Evolutionary conservation across 176 grass and related monocot genomes (phyloP).

Genomic region (Canna indica): DNA sequence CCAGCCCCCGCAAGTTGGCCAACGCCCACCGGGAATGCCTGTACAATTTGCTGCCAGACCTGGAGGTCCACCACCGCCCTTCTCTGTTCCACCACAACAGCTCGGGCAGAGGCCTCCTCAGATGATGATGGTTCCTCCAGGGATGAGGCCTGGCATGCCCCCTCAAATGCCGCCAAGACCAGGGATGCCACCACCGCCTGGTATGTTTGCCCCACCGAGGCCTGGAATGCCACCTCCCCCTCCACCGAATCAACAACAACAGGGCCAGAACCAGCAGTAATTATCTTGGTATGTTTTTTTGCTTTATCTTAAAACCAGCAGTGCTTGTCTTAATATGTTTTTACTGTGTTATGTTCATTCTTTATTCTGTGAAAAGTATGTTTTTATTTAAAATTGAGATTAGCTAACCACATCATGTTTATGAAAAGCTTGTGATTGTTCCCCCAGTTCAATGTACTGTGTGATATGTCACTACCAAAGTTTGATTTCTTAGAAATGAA

Average conservation of each 20-base stretch:
- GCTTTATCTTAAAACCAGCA: not conserved
- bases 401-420: too few relatives aligned
- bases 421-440: too few relatives aligned
- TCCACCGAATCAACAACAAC: conserved; percentile 62
- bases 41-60: conserved; percentile 61
- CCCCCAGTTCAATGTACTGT: too few relatives aligned
- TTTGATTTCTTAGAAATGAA: too few relatives aligned
- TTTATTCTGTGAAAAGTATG: too few relatives aligned
- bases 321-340: too few relatives aligned
- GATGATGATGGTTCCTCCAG: conserved; percentile 22
- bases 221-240: conserved; percentile 76
- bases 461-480: too few relatives aligned
- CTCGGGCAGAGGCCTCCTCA: conserved; percentile 55
- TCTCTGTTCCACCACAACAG: conserved; percentile 51
- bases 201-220: conserved; percentile 54
- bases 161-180: conserved; percentile 43
- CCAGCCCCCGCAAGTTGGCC: conserved; percentile 19
- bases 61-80: conserved; percentile 44
- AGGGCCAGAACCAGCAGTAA: conserved; percentile 65
- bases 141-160: conserved; percentile 37
- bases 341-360: too few relatives aligned
- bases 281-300: conserved; percentile 26
- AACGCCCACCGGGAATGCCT: conserved; percentile 31
- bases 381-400: too few relatives aligned
- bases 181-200: conserved; percentile 50